phyloP scores from a whole-genome alignment of 1,284 basidiomycete species.

The Cerrena zonata region DNA sequence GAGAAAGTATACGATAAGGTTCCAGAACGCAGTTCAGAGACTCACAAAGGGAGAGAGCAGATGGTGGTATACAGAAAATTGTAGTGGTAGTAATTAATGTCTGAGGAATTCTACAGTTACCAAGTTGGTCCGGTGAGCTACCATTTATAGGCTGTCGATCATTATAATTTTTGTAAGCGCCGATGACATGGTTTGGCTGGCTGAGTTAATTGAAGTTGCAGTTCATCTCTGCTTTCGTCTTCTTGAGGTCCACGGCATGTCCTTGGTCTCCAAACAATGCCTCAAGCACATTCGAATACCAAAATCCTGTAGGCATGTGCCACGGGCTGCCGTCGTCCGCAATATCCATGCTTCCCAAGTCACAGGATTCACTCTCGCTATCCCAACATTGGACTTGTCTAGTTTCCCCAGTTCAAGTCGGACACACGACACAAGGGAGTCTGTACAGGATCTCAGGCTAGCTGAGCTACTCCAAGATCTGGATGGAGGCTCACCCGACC shows the following conservation, averaged over 20 bases:
- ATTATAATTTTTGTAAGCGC: neutral
- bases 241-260: neutral
- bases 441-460: slow-evolving; percentile 23
- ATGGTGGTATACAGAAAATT: slow-evolving; percentile 46
- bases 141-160: neutral
- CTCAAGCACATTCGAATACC: neutral
- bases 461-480: slow-evolving; percentile 22
- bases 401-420: neutral
- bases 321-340: neutral
- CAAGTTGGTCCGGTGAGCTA: neutral
- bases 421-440: slow-evolving; percentile 1
- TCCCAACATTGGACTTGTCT: neutral
- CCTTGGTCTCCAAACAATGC: neutral
- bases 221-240: too few relatives aligned
- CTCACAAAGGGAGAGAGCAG: slow-evolving; percentile 42
- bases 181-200: too few relatives aligned
- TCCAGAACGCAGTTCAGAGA: slow-evolving; percentile 35
- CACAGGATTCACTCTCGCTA: neutral
- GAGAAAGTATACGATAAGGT: slow-evolving; percentile 49
- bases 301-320: neutral
- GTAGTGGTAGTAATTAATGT: slow-evolving; percentile 4
- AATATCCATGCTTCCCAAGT: neutral
- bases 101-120: neutral
- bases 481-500: slow-evolving; percentile 30
- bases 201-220: too few relatives aligned